A percentile compares a stretch with the other conserved stretches of the same genome.
phyloP scores from a whole-genome alignment of 768 basidiomycete genomes.

The Galerina marginata region DNA sequence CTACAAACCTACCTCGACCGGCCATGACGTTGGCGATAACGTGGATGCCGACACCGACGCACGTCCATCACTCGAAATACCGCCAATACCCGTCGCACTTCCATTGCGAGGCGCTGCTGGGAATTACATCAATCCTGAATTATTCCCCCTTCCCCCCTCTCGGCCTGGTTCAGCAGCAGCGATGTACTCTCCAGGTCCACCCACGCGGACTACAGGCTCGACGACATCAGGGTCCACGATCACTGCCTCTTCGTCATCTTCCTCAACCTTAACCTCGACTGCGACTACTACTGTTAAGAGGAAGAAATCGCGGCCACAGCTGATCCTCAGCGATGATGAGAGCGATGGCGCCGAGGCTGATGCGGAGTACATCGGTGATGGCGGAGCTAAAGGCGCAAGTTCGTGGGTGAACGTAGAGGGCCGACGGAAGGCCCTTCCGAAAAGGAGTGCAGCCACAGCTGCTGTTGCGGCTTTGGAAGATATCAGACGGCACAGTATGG shows the following conservation, averaged over 20 bases:
- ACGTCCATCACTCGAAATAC: constrained; percentile 43
- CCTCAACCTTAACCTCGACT: constrained; percentile 24
- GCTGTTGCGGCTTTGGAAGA: constrained; percentile 53
- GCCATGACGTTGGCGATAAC: constrained; percentile 30
- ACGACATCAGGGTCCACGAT: constrained; percentile 31
- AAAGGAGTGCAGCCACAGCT: constrained; percentile 29
- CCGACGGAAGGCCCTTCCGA: constrained; percentile 50
- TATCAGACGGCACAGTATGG: constrained; percentile 70
- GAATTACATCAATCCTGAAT: constrained; percentile 35
- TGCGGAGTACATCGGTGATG: constrained; percentile 55
- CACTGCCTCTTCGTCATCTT: constrained; percentile 24
- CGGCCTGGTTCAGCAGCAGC: constrained; percentile 39
- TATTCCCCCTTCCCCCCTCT: constrained; percentile 42
- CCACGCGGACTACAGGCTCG: constrained; percentile 33
- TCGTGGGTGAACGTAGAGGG: constrained; percentile 64
- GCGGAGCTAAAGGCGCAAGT: constrained; percentile 25
- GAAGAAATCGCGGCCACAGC: constrained; percentile 58
- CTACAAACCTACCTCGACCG: constrained; percentile 31
- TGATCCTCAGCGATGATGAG: constrained; percentile 50
- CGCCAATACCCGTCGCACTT: constrained; percentile 30
- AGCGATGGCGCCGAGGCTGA: constrained; percentile 77
- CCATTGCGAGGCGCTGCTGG: constrained; percentile 34
- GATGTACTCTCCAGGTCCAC: constrained; percentile 38
- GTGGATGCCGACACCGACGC: constrained; percentile 44
- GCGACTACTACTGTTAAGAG: constrained; percentile 43